Evolutionary conservation across 164 flowering plant species (phyloP).

Genomic region (Annona squamosa): DNA sequence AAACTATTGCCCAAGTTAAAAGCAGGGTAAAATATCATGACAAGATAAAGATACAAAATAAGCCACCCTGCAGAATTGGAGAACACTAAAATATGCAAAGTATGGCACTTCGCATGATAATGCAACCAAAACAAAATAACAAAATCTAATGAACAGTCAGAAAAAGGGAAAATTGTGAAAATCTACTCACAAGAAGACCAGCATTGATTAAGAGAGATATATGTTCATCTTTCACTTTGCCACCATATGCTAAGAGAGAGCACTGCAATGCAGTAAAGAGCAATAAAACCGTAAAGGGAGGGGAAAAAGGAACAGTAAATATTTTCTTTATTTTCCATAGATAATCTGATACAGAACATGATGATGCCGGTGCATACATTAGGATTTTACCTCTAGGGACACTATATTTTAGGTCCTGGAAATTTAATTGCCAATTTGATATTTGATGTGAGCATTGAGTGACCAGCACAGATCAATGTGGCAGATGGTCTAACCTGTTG

Average conservation of each 20-base stretch:
- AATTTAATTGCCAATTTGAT: too few species aligned
- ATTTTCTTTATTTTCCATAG: not conserved
- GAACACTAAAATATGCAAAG: not conserved
- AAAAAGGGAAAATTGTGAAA: not conserved
- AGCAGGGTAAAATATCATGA: too few species aligned
- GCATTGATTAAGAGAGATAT: conserved; percentile 75
- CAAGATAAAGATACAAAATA: not conserved
- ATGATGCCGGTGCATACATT: too few species aligned
- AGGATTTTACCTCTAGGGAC: too few species aligned
- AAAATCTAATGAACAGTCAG: not conserved
- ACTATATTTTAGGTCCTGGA: too few species aligned
- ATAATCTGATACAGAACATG: too few species aligned
- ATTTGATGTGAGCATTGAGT: too few species aligned
- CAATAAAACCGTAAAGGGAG: conserved; percentile 16
- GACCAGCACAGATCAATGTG: too few species aligned
- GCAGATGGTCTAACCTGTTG: too few species aligned
- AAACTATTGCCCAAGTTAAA: too few species aligned
- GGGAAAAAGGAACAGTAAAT: conserved; percentile 5
- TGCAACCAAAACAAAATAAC: not conserved
- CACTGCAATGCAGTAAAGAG: conserved; percentile 51
- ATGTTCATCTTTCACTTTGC: conserved; percentile 75
- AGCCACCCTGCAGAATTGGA: not conserved
- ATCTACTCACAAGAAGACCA: conserved; percentile 76
- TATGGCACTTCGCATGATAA: not conserved
- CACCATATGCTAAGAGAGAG: conserved; percentile 68